Conservation (phyloP, 169 alveolate species). For the Theileria orientalis region DNA sequence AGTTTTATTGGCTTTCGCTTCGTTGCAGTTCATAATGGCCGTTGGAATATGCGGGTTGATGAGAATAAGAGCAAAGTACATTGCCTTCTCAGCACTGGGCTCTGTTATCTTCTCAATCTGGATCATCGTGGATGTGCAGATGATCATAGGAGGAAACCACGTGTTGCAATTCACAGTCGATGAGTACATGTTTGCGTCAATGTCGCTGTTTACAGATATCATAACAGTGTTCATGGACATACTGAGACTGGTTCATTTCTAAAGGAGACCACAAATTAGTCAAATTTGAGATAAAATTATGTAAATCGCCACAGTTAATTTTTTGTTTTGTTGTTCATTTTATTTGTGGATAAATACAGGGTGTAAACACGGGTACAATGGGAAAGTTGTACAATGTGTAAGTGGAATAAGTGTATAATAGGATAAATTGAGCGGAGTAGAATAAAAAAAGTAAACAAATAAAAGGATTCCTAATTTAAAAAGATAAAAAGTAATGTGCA, state of each 20-base stretch:
- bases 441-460: no score
- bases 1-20: slow-evolving; percentile 62
- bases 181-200: slow-evolving; percentile 90
- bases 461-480: no score
- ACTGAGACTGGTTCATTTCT: slow-evolving; percentile 57
- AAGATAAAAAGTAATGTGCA: no score
- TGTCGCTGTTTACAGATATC: slow-evolving; percentile 87
- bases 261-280: no score
- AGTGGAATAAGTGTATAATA: no score
- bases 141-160: slow-evolving; percentile 87
- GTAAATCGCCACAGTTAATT: no score
- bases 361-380: no score
- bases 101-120: slow-evolving; percentile 75
- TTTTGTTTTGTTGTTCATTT: no score
- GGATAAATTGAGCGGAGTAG: no score
- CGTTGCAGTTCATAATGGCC: not conserved
- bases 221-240: slow-evolving; percentile 80
- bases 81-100: slow-evolving; percentile 63
- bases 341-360: no score
- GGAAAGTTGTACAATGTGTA: no score
- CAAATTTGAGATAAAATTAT: no score
- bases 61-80: not conserved
- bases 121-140: slow-evolving; percentile 87
- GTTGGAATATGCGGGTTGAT: not conserved
- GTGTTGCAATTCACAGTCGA: slow-evolving; percentile 85